These are phyloP conservation scores for Rhodotorula babjevae DNA, from an alignment of 768 basidiomycete species.

Conservation along the genomic window DNA sequence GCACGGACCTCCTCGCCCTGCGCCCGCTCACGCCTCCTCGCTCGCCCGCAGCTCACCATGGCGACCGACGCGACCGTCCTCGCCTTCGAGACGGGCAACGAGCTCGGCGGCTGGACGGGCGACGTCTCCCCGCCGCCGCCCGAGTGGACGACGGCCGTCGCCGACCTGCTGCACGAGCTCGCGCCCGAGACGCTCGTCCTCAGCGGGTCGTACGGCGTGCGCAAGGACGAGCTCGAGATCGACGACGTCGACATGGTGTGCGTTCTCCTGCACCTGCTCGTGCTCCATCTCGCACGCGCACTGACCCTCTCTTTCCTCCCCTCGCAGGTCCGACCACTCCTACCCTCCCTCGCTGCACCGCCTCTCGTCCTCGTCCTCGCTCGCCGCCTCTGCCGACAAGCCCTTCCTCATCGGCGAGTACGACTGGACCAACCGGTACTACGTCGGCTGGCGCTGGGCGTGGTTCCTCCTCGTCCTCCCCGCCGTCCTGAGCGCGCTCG, in stretches of 20 bases:
- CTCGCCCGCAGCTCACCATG: conserved; percentile 19
- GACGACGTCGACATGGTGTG: conserved; percentile 34
- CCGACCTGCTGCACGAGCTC: conserved; percentile 38
- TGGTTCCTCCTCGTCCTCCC: conserved; percentile 35
- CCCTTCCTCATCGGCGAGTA: conserved; percentile 40
- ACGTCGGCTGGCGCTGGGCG: conserved; percentile 10
- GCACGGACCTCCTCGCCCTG: too few species aligned
- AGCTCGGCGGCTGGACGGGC: conserved; percentile 33
- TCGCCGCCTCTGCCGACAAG: conserved; percentile 21
- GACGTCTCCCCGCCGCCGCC: conserved; percentile 23
- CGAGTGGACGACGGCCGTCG: conserved; percentile 36
- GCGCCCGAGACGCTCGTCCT: conserved; percentile 41
- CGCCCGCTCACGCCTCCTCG: neutral
- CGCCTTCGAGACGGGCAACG: conserved; percentile 43
- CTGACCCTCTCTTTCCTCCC: too few species aligned
- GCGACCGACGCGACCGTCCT: conserved; percentile 40
- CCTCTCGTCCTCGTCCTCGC: conserved; percentile 23
- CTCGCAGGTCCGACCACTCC: conserved; percentile 40
- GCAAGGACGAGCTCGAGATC: conserved; percentile 25
- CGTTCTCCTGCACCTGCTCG: neutral
- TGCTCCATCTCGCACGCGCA: too few species aligned
- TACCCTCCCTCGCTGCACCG: conserved; percentile 37
- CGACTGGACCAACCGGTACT: conserved; percentile 41
- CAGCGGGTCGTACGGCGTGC: conserved; percentile 40
- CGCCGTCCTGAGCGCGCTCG: conserved; percentile 14